Evolutionary conservation across 1,284 basidiomycete species (phyloP).

Genomic region (Moesziomyces antarcticus): DNA sequence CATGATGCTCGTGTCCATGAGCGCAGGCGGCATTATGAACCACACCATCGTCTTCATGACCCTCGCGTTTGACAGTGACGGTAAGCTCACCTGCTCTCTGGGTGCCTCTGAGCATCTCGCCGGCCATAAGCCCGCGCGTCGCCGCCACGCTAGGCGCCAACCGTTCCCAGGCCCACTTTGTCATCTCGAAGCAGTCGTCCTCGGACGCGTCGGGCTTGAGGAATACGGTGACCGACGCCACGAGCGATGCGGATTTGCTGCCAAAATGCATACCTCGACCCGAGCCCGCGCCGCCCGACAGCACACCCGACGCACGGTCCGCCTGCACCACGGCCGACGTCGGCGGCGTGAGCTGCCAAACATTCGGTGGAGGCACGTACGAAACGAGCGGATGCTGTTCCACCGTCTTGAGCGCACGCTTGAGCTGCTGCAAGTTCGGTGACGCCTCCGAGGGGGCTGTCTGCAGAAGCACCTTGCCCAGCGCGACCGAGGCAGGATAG

Average conservation of each 20-base stretch:
- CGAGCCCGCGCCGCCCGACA: constrained; percentile 14
- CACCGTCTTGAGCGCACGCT: constrained; percentile 50
- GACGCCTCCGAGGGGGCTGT: constrained; percentile 47
- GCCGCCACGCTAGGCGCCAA: constrained; percentile 58
- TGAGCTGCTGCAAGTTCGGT: constrained; percentile 43
- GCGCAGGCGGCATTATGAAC: constrained; percentile 12
- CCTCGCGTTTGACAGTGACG: constrained; percentile 57
- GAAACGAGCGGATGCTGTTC: constrained; percentile 60
- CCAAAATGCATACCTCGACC: constrained; percentile 42
- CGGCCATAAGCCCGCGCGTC: constrained; percentile 48
- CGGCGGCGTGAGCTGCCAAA: constrained; percentile 66
- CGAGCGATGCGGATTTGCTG: constrained; percentile 56
- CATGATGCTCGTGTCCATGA: constrained; percentile 42
- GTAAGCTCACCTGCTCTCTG: constrained; percentile 62
- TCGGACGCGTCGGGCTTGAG: constrained; percentile 50
- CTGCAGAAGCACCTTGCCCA: constrained; percentile 64
- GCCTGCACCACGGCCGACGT: constrained; percentile 45
- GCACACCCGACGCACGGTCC: constrained; percentile 40
- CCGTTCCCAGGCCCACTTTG: constrained; percentile 61
- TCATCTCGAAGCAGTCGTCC: constrained; percentile 59
- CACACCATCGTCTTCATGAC: constrained; percentile 40
- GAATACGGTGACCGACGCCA: constrained; percentile 57
- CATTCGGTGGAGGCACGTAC: constrained; percentile 50
- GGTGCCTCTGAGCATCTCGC: constrained; percentile 58
- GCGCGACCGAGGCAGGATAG: constrained; percentile 56